Evolutionary conservation across 1,284 basidiomycete genomes (phyloP).

Genomic region (Heliocybe sulcata): DNA sequence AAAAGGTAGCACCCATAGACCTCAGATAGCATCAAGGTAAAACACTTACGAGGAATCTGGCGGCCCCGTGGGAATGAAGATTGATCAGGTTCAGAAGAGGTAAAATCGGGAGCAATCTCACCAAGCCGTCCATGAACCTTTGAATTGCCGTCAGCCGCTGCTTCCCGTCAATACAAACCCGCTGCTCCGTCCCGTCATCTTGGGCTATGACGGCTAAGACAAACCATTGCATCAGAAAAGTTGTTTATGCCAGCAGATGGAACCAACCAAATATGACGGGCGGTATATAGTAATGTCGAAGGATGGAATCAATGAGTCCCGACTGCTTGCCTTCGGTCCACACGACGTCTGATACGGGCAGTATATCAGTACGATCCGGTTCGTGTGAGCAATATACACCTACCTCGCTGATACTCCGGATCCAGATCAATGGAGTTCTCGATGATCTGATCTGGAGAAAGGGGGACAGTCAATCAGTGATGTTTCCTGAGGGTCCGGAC

Average conservation of each 20-base stretch:
- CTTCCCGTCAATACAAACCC: slow-evolving; percentile 75
- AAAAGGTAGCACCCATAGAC: not conserved
- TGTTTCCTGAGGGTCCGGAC: not conserved
- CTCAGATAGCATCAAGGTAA: not conserved
- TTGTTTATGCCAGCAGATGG: not conserved
- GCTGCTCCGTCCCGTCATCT: slow-evolving; percentile 56
- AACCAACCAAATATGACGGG: slow-evolving; percentile 42
- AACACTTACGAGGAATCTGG: slow-evolving; percentile 21
- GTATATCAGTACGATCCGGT: not conserved
- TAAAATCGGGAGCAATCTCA: slow-evolving; percentile 34
- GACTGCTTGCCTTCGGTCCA: slow-evolving; percentile 38
- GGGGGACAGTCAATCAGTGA: not conserved
- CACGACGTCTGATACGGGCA: slow-evolving; percentile 33
- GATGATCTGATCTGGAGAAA: slow-evolving; percentile 34
- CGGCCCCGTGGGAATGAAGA: not conserved
- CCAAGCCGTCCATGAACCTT: slow-evolving; percentile 65
- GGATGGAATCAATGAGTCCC: slow-evolving; percentile 46
- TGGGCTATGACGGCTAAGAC: slow-evolving; percentile 22
- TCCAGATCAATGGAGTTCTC: slow-evolving; percentile 38
- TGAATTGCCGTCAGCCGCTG: slow-evolving; percentile 69
- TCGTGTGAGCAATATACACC: slow-evolving; percentile 3
- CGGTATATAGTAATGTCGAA: slow-evolving; percentile 49
- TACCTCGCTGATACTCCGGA: slow-evolving; percentile 48
- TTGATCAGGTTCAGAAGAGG: not conserved
- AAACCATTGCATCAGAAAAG: slow-evolving; percentile 12